Evolutionary conservation across 305 asterid species (phyloP), one percentile per base, ranked within the genome.

Genomic region (Fraxinus angustifolia): DNA sequence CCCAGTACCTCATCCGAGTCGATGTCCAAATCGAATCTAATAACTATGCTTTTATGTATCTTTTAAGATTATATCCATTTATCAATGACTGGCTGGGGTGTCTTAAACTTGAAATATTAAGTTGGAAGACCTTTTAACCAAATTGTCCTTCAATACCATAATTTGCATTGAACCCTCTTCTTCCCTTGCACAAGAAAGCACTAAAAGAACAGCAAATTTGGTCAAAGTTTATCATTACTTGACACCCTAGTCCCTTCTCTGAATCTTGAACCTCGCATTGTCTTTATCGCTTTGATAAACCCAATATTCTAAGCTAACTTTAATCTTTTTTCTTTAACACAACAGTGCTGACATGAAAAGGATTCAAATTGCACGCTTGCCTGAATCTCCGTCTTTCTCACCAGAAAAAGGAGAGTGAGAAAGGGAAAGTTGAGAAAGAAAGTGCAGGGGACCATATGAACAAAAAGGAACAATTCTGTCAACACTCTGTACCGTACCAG

Each of bases 331-430:
- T 38, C 31, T 17, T 73, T 7, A 73, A 62, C 68, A 62, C 68
- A 62, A 56, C n/a, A 50, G 85, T 81, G 83, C 82, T 53, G 62
- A 53, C 83, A 60, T 82, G 84, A 83, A 87, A 83, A 79, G 86
- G 83, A 36, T 82, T 82, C 73, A 73, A 74, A 17, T 17, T 40
- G 88, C 88, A 86, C 83, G 86, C 86, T 78, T 78, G 83, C 81
- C 81, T 78, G 83, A 76, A 31, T 76, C 26, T 35, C 17, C 28
- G 34, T 19, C 17, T 48, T 4, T 19, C 70, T 65, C 73, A 36
- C 34, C 67, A 62, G 72, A 62, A 62, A 62, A 62, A 8, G 72
- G 72, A 23, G 72, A 62, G 72, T 2, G 34, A 23, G 72, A 8
- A n/a, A 53, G 62, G 8, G 62, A 53, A 53, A n/a, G 62, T 53